Base-by-base conservation (phyloP, 2,329 filamentous ascomycete genomes). In the Paecilomyces formosus region DNA sequence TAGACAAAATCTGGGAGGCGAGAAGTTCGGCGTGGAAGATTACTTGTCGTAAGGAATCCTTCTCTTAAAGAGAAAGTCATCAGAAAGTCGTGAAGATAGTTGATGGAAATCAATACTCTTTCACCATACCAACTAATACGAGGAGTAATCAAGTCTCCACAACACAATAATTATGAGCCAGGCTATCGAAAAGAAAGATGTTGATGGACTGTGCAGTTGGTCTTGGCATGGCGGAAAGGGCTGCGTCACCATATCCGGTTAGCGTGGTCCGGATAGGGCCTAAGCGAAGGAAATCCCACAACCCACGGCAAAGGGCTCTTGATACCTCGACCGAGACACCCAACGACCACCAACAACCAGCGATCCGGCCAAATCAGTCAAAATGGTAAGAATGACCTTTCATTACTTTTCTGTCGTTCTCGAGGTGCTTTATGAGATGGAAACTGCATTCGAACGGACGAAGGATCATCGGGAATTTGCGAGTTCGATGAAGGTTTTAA, bases 261-360 rank as follows among this genome's bases (percentile, higher is more conserved):
- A 72, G 70, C 61, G 60, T 54, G 24, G 61, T 64, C 66, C 64
- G 61, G 67, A 71, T 73, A 71, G 70, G 71, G 71, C 71, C 72
- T 76, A 76, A 76, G 74, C 74, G 74, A 76, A 74, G 67, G 68
- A 72, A 73, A 74, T 74, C 74, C 70, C 74, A 76, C 74, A 76
- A 74, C 70, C 69, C 69, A 70, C 68, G 60, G 21, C 62, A 65
- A 65, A 66, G 64, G 68, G 64, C 64, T 65, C 67, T 67, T 60
- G 67, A 66, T 71, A 66, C 69, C 70, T 73, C 72, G 71, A 74
- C 68, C 68, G 68, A 71, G 69, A 68, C 70, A 68, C 54, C 65
- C 68, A 73, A 71, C 74, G 72, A 76, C 72, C 71, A 71, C 67
- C 72, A 71, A 49, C 55, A 66, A 65, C 67, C 68, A 70, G 70